Conservation (phyloP, 106 monocot genomes). For the Phalaenopsis equestris region DNA sequence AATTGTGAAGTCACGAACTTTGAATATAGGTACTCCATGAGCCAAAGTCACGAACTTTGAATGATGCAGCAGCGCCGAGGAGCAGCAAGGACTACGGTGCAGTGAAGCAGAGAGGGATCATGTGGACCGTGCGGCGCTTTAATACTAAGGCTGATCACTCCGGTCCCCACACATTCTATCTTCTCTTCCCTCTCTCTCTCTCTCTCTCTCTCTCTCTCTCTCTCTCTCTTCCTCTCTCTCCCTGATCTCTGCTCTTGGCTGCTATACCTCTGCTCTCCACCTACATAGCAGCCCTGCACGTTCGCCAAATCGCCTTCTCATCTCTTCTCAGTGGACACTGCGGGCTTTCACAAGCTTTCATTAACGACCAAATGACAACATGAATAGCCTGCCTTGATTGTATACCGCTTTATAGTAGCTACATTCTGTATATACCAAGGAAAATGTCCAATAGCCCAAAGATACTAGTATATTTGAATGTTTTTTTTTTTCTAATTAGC, state of each 20-base stretch:
- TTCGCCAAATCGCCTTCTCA: no score
- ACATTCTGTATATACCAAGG: no score
- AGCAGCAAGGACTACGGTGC: background rate
- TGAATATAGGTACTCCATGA: background rate
- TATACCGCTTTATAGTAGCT: no score
- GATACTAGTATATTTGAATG: no score
- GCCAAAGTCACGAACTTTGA: background rate
- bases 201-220: background rate
- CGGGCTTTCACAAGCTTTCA: no score
- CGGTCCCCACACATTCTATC: background rate
- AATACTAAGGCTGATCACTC: background rate
- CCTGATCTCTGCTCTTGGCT: background rate
- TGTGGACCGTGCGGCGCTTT: slow-evolving; percentile 8
- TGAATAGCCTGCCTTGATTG: no score
- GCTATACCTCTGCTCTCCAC: no score
- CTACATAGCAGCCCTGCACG: no score
- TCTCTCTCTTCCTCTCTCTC: background rate
- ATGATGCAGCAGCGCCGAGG: slow-evolving; percentile 7
- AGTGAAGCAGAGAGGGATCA: slow-evolving; percentile 4
- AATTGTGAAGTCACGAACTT: background rate
- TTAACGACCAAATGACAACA: no score
- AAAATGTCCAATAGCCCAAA: no score
- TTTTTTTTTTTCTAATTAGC: no score
- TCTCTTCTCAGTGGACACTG: no score
- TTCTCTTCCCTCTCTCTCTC: background rate